Percentiles rank a stretch among this genome's conserved stretches.
These are phyloP conservation scores for Ophiostoma populinum DNA, from an alignment of 2,329 filamentous ascomycete genomes.

Conservation along the genomic window DNA sequence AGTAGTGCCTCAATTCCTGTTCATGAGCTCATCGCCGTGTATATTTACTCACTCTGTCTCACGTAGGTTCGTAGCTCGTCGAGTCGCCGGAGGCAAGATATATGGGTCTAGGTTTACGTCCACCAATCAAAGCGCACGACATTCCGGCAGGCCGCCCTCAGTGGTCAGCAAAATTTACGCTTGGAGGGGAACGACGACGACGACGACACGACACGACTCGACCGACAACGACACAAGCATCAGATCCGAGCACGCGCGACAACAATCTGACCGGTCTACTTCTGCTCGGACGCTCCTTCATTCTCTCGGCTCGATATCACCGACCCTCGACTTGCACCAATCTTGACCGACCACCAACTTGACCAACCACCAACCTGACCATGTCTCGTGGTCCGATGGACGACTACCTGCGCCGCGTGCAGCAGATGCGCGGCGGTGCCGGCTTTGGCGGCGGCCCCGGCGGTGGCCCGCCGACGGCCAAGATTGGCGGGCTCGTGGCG, in stretches of 20 bases:
- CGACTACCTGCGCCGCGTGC: slow-evolving; percentile 33
- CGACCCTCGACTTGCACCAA: no score
- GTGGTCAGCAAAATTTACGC: slow-evolving; percentile 3
- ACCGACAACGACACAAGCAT: neutral
- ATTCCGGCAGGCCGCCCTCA: neutral
- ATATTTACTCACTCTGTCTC: no score
- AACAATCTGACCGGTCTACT: no score
- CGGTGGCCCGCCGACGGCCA: slow-evolving; percentile 18
- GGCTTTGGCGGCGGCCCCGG: slow-evolving; percentile 23
- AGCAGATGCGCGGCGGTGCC: slow-evolving; percentile 27
- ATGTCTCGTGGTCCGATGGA: slow-evolving; percentile 26
- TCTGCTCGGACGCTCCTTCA: neutral
- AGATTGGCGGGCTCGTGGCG: slow-evolving; percentile 22
- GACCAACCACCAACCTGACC: no score
- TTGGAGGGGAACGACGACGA: neutral
- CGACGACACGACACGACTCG: neutral
- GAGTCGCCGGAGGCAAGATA: no score
- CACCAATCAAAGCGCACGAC: neutral
- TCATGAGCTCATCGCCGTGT: no score
- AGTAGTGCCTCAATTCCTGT: no score
- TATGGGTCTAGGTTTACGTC: no score
- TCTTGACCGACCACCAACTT: no score
- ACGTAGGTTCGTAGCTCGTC: no score
- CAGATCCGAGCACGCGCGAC: no score
- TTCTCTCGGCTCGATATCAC: no score